Percentiles rank a stretch among this genome's conserved stretches.
phyloP scores from a whole-genome alignment of 1,284 basidiomycete genomes.

The Peniophora sp. region DNA sequence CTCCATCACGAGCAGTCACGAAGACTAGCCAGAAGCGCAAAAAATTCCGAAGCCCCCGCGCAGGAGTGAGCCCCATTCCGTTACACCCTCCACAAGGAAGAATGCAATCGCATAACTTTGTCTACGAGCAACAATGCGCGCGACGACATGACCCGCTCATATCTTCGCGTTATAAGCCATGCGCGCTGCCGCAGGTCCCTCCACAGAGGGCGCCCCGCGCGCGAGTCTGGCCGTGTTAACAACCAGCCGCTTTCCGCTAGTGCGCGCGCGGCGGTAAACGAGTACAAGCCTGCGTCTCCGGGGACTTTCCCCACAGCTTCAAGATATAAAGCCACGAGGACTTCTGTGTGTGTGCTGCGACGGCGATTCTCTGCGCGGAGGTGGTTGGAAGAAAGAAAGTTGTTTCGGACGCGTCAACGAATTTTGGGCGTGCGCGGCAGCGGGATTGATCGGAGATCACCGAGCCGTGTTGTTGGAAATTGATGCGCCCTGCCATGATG shows the following conservation, averaged over 20 bases:
- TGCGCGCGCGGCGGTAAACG: conserved; percentile 30
- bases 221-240: conserved; percentile 32
- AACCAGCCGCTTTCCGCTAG: conserved; percentile 63
- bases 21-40: conserved; percentile 18
- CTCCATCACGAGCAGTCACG: conserved; percentile 8
- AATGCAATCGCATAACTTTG: conserved; percentile 77
- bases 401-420: background rate
- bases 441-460: background rate
- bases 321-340: conserved; percentile 30
- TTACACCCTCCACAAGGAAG: no score
- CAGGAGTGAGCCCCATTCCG: conserved; percentile 88
- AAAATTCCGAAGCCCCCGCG: conserved; percentile 48
- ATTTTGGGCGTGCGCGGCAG: background rate
- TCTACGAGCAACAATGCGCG: conserved; percentile 68
- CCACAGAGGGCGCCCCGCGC: conserved; percentile 29
- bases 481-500: background rate
- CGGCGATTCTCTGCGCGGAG: conserved; percentile 73
- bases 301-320: conserved; percentile 86
- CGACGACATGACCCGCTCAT: conserved; percentile 47
- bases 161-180: conserved; percentile 51
- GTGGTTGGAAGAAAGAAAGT: conserved; percentile 11
- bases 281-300: conserved; percentile 64
- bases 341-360: conserved; percentile 75
- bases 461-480: background rate
- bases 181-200: conserved; percentile 8